phyloP scores from a whole-genome alignment of 768 basidiomycete species.

The Tulasnella sp. region DNA sequence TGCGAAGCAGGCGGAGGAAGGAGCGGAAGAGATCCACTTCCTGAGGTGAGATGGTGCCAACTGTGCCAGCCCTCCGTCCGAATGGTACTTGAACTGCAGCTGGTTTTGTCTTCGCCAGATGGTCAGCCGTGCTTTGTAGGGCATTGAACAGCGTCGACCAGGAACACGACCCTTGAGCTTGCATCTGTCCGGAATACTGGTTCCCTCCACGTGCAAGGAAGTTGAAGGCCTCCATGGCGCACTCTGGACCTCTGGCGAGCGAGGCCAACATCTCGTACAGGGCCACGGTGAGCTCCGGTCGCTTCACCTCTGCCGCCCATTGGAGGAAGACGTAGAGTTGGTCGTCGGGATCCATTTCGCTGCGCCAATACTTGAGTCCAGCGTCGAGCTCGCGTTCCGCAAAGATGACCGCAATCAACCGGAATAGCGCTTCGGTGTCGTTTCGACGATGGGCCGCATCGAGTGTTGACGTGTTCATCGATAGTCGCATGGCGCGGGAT shows the following conservation, averaged over 20 bases:
- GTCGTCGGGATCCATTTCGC: conserved; percentile 46
- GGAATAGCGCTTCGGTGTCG: conserved; percentile 82
- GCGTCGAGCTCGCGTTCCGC: conserved; percentile 70
- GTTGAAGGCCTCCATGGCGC: conserved; percentile 85
- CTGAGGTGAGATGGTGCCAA: conserved; percentile 60
- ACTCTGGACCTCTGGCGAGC: conserved; percentile 79
- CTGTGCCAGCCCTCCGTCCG: conserved; percentile 44
- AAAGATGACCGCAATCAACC: conserved; percentile 82
- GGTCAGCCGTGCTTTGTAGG: conserved; percentile 72
- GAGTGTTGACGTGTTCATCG: conserved; percentile 44
- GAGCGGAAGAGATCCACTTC: conserved; percentile 79
- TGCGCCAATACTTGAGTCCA: conserved; percentile 84
- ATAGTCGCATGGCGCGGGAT: conserved; percentile 64
- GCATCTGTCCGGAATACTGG: conserved; percentile 53
- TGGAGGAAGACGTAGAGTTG: conserved; percentile 78
- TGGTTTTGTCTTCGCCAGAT: conserved; percentile 44
- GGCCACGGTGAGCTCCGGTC: conserved; percentile 72
- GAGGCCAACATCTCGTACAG: conserved; percentile 89
- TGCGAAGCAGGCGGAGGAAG: conserved; percentile 77
- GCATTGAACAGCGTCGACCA: conserved; percentile 78
- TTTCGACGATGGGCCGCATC: conserved; percentile 55
- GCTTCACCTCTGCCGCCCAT: conserved; percentile 82
- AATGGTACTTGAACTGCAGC: conserved; percentile 39
- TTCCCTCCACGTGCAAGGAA: conserved; percentile 77
- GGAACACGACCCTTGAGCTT: conserved; percentile 58